phyloP scores from a whole-genome alignment of 1,139 yeast species.

The Kurtzmaniella quercitrusa region DNA sequence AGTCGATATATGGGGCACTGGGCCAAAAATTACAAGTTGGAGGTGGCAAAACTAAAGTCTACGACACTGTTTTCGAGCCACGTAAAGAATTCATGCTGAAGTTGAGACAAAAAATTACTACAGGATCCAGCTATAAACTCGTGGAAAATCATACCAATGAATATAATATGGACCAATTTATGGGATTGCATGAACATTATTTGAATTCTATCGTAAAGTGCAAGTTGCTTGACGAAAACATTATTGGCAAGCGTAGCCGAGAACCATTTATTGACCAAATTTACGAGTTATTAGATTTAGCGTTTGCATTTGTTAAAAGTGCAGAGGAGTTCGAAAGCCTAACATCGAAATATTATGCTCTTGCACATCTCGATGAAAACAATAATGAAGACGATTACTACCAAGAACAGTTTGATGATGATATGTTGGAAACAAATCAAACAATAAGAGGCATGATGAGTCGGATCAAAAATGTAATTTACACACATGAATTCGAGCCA shows the following conservation, averaged over 20 bases:
- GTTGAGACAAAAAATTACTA: slow-evolving; percentile 13
- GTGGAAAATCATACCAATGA: neutral
- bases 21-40: slow-evolving; percentile 10
- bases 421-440: slow-evolving; percentile 22
- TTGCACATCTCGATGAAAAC: slow-evolving; percentile 21
- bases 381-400: slow-evolving; percentile 7
- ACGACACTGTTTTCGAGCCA: neutral
- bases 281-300: slow-evolving; percentile 36
- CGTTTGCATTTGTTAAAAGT: slow-evolving; percentile 42
- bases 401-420: slow-evolving; percentile 16
- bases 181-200: slow-evolving; percentile 37
- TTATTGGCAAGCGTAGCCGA: slow-evolving; percentile 38
- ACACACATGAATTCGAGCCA: slow-evolving; percentile 18
- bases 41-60: slow-evolving; percentile 6
- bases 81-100: slow-evolving; percentile 5
- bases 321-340: slow-evolving; percentile 41
- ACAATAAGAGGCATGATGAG: slow-evolving; percentile 23
- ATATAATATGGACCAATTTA: slow-evolving; percentile 47
- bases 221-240: slow-evolving; percentile 33
- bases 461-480: slow-evolving; percentile 23
- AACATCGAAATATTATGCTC: slow-evolving; percentile 25
- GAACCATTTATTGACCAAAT: slow-evolving; percentile 43
- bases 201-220: slow-evolving; percentile 34
- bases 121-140: neutral
- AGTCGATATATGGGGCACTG: slow-evolving; percentile 18